Percentiles rank a stretch among this genome's conserved stretches.
phyloP scores from a whole-genome alignment of 192 early-diverging fungal genomes.

The Chytriomyces sp. region DNA sequence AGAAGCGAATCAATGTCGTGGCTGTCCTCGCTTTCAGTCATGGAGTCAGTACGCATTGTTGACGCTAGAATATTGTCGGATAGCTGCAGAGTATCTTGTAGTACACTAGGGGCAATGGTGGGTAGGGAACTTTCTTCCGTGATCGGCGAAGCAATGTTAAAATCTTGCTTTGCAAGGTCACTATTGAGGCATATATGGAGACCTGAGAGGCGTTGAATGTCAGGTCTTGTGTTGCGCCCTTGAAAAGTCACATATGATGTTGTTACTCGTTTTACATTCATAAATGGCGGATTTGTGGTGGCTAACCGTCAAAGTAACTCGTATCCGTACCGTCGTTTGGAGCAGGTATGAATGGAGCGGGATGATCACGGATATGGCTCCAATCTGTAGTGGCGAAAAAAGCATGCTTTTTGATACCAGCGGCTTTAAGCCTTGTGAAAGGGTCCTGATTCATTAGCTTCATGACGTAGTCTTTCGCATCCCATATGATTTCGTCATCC shows the following conservation, averaged over 20 bases:
- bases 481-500: slow-evolving; percentile 53
- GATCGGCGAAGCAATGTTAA: no score
- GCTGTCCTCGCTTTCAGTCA: not conserved
- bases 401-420: slow-evolving; percentile 67
- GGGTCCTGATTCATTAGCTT: slow-evolving; percentile 77
- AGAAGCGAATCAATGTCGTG: not conserved
- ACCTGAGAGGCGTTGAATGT: slow-evolving; percentile 74
- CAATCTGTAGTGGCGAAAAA: slow-evolving; percentile 81
- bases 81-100: no score
- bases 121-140: not conserved
- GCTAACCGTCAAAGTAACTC: slow-evolving; percentile 87
- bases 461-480: slow-evolving; percentile 73
- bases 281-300: not conserved
- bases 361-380: slow-evolving; percentile 71
- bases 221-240: slow-evolving; percentile 74
- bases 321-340: slow-evolving; percentile 83
- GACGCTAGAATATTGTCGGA: no score
- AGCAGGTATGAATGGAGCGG: slow-evolving; percentile 83
- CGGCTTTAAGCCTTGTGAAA: slow-evolving; percentile 60
- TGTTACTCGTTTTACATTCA: not conserved
- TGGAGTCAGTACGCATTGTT: no score
- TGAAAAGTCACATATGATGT: not conserved
- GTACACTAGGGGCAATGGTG: no score
- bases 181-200: slow-evolving; percentile 51
- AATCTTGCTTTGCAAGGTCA: not conserved